Base-by-base conservation (phyloP, 2,329 filamentous ascomycete genomes). In the Colletotrichum acutatum region DNA sequence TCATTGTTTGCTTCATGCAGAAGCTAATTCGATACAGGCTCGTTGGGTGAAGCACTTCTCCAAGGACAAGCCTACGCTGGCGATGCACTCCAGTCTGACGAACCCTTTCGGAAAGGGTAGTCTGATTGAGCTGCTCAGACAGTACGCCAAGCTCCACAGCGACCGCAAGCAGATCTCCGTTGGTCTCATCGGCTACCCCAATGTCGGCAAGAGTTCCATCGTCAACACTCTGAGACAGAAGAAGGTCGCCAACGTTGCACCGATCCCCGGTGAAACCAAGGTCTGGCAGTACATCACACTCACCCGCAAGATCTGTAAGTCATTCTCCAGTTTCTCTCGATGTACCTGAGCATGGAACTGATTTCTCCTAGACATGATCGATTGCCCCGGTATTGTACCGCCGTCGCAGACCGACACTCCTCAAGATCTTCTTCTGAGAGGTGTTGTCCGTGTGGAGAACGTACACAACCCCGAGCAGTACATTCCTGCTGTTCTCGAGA, bases 101-200 rank as follows among this genome's bases (percentile, higher is more conserved):
- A 98, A 99, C 81, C 95, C 94, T 0, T 99, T 99, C 77, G 97
- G 97, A 74, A 98, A 98, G 84, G 97, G 97, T 22, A 97, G 94
- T 9, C 85, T 98, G 71, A 98, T 99, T 73, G 93, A 94, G 74
- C 91, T 99, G 12, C 89, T 99, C 11, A 91, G 96, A 42, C 97
- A 99, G 84, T 99, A 98, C 80, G 97, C 94, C 2, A 91, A 93
- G 12, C 88, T 99, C 16, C 96, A 98, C 81, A 92, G 92, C 53
- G 93, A 97, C 75, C 90, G 96, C 72, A 98, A 98, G 82, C 97
- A 99, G 81, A 95, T 99, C 56, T 94, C 92, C 0, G 94, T 96
- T 30, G 94, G 94, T 42, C 90, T 95, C 72, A 93, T 95, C 76
- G 84, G 84, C 5, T 97, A 97, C 76, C 97, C 97, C 4, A 99